A percentile compares a stretch with the other conserved stretches of the same genome.
These are phyloP conservation scores for Scedosporium minutisporum DNA, from an alignment of 2,329 filamentous ascomycete genomes.

Conservation along the genomic window DNA sequence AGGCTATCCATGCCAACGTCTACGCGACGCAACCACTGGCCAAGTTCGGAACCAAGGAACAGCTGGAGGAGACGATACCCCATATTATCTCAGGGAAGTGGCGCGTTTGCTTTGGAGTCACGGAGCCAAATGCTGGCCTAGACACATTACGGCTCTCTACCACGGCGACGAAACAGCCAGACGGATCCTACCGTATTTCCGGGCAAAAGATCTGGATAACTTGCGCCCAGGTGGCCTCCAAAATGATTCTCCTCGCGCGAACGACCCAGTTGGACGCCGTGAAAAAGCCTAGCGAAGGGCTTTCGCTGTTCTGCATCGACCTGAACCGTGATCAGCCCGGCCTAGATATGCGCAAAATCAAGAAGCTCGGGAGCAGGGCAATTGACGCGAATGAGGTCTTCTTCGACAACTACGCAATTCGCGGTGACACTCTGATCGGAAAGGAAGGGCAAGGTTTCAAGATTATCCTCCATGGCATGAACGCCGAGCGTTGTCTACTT, in stretches of 20 bases:
- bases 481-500: slow-evolving; percentile 65
- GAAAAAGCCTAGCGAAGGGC: slow-evolving; percentile 60
- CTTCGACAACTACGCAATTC: slow-evolving; percentile 68
- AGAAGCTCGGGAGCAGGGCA: slow-evolving; percentile 76
- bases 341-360: slow-evolving; percentile 61
- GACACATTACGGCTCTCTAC: slow-evolving; percentile 67
- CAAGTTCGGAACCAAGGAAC: slow-evolving; percentile 58
- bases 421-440: slow-evolving; percentile 56
- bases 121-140: slow-evolving; percentile 72
- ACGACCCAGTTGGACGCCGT: slow-evolving; percentile 62
- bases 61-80: slow-evolving; percentile 55
- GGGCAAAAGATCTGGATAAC: slow-evolving; percentile 90
- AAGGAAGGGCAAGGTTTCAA: slow-evolving; percentile 68
- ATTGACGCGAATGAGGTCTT: slow-evolving; percentile 84
- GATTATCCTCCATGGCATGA: slow-evolving; percentile 71
- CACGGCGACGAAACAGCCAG: slow-evolving; percentile 40
- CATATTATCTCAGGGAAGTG: slow-evolving; percentile 63
- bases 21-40: slow-evolving; percentile 69
- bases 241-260: slow-evolving; percentile 75
- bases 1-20: slow-evolving; percentile 56
- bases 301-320: slow-evolving; percentile 75
- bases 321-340: slow-evolving; percentile 50
- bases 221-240: slow-evolving; percentile 69
- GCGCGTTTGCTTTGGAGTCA: slow-evolving; percentile 73
- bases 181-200: slow-evolving; percentile 55